phyloP scores from a whole-genome alignment of 345 rosid species.

The Syzygium oleosum region DNA sequence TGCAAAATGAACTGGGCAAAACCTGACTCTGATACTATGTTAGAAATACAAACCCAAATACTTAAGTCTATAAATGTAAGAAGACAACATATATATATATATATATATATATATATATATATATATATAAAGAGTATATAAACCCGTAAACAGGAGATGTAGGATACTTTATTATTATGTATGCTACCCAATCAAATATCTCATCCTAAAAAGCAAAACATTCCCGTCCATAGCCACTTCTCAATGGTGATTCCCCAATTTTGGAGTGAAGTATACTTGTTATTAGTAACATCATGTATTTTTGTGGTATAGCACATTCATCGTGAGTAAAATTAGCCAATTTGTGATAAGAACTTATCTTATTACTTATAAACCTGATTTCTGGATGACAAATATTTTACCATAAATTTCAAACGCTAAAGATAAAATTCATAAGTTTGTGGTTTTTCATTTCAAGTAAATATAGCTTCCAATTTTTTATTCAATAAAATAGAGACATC shows the following conservation, averaged over 20 bases:
- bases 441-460: background rate
- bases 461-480: background rate
- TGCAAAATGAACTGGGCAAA: background rate
- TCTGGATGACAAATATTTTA: background rate
- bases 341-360: too few species aligned
- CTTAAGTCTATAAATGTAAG: background rate
- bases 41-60: background rate
- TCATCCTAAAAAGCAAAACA: too few species aligned
- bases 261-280: too few species aligned
- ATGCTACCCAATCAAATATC: background rate
- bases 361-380: background rate
- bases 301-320: too few species aligned
- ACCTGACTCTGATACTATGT: background rate
- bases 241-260: too few species aligned
- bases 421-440: background rate
- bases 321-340: too few species aligned
- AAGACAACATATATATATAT: background rate
- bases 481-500: background rate
- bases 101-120: accelerated
- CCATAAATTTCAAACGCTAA: background rate
- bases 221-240: too few species aligned
- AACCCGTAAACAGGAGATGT: background rate
- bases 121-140: background rate
- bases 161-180: background rate
- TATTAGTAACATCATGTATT: too few species aligned